phyloP scores from a whole-genome alignment of 2,329 filamentous ascomycete species.

The Albifimbria verrucaria region DNA sequence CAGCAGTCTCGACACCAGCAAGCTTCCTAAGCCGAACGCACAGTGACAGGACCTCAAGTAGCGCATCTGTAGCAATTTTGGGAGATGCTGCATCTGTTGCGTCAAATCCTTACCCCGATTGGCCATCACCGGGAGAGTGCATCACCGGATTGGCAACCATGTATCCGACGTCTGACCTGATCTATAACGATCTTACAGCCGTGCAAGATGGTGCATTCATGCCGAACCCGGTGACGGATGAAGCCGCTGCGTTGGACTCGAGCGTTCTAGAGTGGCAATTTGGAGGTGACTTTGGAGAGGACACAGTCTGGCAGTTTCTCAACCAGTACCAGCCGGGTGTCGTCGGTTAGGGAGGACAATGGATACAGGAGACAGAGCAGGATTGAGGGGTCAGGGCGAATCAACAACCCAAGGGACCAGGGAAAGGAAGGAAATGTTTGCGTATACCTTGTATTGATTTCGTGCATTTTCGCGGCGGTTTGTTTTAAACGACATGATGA shows the following conservation, averaged over 20 bases:
- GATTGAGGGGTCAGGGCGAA: too few relatives aligned
- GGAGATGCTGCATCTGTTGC: conserved; percentile 8
- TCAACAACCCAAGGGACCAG: too few relatives aligned
- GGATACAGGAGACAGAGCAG: too few relatives aligned
- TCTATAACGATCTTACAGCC: conserved; percentile 54
- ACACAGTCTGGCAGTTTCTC: conserved; percentile 55
- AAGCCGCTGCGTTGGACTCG: conserved; percentile 7
- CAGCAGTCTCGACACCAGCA: background rate
- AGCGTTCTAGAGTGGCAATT: conserved; percentile 42
- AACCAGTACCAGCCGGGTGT: conserved; percentile 42
- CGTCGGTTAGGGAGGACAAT: conserved; percentile 8
- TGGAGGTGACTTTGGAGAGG: conserved; percentile 51
- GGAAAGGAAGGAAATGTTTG: too few relatives aligned
- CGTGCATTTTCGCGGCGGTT: too few relatives aligned
- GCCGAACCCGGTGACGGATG: conserved; percentile 13
- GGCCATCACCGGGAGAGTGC: conserved; percentile 44
- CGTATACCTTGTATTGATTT: too few relatives aligned
- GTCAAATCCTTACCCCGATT: conserved; percentile 12
- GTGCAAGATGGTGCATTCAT: conserved; percentile 26
- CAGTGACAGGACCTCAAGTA: background rate
- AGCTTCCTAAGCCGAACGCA: too few relatives aligned
- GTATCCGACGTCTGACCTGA: conserved; percentile 54
- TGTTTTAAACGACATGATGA: too few relatives aligned
- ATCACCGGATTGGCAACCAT: conserved; percentile 51
- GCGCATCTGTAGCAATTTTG: conserved; percentile 6